Evolutionary conservation across 2,329 filamentous ascomycete species (phyloP), one percentile per base, ranked within the genome.

Genomic region (Rhinocladiella similis): DNA sequence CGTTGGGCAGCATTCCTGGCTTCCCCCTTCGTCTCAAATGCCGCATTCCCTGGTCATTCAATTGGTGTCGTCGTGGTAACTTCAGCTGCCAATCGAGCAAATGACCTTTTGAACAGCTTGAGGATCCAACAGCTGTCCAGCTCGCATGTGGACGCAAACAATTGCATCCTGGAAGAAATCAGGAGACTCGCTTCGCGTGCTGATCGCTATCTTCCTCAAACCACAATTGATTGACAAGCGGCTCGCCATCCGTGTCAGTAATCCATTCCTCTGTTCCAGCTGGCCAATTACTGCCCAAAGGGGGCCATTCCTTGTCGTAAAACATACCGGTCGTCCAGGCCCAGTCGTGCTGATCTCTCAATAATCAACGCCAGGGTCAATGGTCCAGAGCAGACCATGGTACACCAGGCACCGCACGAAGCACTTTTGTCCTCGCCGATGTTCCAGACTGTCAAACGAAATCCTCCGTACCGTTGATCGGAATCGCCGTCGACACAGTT

Each of bases 1-100:
- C 14, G 49, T 57, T 57, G 54, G 54, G 54, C 49, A 57, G 33
- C 49, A 57, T 56, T 61, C 38, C 43, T 25, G 7, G 12, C 16
- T 27, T n/a, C 43, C 12, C 3, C 12, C 3, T 9, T 22, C 29
- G 22, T 56, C 41, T 41, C 19, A 43, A 33, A 45, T 14, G 16
- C 47, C 49, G 19, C 36, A n/a, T 43, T 45, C 13, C 14, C 14
- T 19, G 22, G 18, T 29, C 35, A 20, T 51, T 35, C 36, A 39
- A 57, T 61, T 57, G 59, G 55, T 38, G 33, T n/a, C 33, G 16
- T 46, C 25, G 20, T 25, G 19, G 43, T 22, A 14, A 25, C 25
- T 27, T 13, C n/a, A 46, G 14, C 13, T 22, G 19, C 20, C 43
- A 46, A 27, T 46, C 43, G 43, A 46, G 43, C 43, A 27, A 46